Evolutionary conservation across 2,329 filamentous ascomycete genomes (phyloP), one percentile per base, ranked within the genome.

Genomic region (Coleophoma cylindrospora): DNA sequence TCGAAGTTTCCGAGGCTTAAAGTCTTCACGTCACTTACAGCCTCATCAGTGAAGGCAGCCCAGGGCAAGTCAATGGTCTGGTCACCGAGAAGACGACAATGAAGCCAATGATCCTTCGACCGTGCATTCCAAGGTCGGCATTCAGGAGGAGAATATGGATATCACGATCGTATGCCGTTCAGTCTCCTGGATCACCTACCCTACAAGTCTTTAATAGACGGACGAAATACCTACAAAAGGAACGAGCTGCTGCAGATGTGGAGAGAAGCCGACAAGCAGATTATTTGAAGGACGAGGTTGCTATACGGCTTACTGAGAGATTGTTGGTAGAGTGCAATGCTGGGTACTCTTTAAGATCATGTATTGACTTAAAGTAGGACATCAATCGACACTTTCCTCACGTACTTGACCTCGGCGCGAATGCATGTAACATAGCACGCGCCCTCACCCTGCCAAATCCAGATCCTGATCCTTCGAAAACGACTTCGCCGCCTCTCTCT

Each of bases 251-350:
- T 1, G 66, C 75, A 43, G 75, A 92, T 64, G 73, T 79, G 10
- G 81, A 89, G 56, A 70, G 78, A 55, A 91, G 91, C 65, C 80
- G 92, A 14, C 80, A 88, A 61, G 86, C 90, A 21, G 94, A 97
- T 71, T 97, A 97, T 65, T 74, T 99, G 50, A 91, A 91, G 66
- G 91, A 97, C 65, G 92, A 97, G 67, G 87, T 96, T 4, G 94
- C 94, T 46, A 75, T 77, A 43, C 81, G 94, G 45, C 73, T 99
- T 22, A 89, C 88, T 61, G 92, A 97, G 61, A 80, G 94, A 43
- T 75, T 99, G 45, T 75, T 97, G 58, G 87, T 91, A 72, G 27
- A 27, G 27, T 48, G 68, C 43, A 43, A 49, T 45, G 17, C 15
- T 14, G 15, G n/a, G 36, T 17, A 6, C 13, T 9, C 11, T 38